Evolutionary conservation across 805 yeast species (phyloP).

Genomic region (Hanseniaspora singularis): DNA sequence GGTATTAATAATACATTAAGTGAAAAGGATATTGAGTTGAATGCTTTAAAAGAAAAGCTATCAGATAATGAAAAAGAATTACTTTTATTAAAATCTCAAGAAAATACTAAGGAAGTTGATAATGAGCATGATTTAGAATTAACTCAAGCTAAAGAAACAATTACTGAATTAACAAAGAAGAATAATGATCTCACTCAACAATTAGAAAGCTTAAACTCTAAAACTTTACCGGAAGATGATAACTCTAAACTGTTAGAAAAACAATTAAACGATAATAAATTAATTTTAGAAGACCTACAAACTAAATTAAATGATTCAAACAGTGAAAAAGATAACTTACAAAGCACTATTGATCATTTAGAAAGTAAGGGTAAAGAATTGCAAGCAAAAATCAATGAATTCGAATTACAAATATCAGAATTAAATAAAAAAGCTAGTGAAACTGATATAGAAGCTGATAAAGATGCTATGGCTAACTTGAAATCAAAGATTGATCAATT

Average conservation of each 20-base stretch:
- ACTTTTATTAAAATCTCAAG: background rate
- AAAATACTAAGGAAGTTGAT: background rate
- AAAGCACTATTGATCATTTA: background rate
- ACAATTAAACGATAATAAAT: background rate
- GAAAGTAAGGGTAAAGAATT: background rate
- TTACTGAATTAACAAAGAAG: background rate
- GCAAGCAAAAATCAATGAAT: background rate
- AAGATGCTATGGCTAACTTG: background rate
- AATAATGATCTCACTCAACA: background rate
- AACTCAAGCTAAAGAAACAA: background rate
- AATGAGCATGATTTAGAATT: background rate
- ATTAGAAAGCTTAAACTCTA: too few species aligned
- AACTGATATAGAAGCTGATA: background rate
- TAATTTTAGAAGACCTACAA: background rate
- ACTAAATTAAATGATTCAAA: background rate
- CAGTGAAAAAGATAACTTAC: background rate
- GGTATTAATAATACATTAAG: slow-evolving; percentile 42
- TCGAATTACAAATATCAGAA: background rate
- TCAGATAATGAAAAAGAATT: slow-evolving; percentile 17
- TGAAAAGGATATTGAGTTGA: slow-evolving; percentile 22
- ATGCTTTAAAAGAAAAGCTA: slow-evolving; percentile 20
- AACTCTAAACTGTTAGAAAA: background rate
- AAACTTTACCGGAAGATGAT: too few species aligned
- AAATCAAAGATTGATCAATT: background rate
- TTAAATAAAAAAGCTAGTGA: too few species aligned